Evolutionary conservation across 1,284 basidiomycete genomes (phyloP), one percentile per base, ranked within the genome.

Genomic region (Austroboletus novae-zelandiae): DNA sequence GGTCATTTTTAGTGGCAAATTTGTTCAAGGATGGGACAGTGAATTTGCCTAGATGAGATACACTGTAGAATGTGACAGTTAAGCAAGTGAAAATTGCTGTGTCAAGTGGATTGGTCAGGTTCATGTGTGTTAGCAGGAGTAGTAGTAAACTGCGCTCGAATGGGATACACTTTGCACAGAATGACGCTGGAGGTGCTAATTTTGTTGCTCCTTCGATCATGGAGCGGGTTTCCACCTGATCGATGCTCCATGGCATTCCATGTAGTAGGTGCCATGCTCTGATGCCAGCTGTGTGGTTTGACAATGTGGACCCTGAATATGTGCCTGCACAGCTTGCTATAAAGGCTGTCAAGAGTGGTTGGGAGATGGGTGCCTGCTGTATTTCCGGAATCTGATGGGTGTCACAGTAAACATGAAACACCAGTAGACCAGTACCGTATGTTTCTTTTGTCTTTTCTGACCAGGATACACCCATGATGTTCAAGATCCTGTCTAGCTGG

Each of bases 381-480:
- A 14, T 15, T 15, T 35, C 34, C 5, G 34, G 34, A 5, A 35
- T 35, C 9, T 35, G 5, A n/a, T 35, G 34, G 5, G 15, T 5
- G 14, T 35, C 34, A 15, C 34, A 35, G 34, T 13, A 35, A 14
- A 35, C 15, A n/a, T 35, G 69, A 46, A 55, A 71, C 1, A 58
- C 44, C 0, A 67, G 55, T 0, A 71, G 58, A 0, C 70, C 70
- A 5, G 64, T 29, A 1, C 62, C 64, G 34, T 70, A 71, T 0
- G 55, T 45, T 13, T 47, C 49, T 13, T 50, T 31, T 2, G 67
- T 71, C 25, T 37, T 43, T 3, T 43, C 37, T 2, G 53, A 48
- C 57, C 57, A 71, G 0, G 60, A 57, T 0, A 32, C 27, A 0
- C 30, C 40, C 0, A 66, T 48, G 6, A 67, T 61, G 0, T 25